Evolutionary conservation across 148 eudicot genomes (phyloP), one percentile per base, ranked within the genome.

Genomic region (Rhododendron williamsianum): DNA sequence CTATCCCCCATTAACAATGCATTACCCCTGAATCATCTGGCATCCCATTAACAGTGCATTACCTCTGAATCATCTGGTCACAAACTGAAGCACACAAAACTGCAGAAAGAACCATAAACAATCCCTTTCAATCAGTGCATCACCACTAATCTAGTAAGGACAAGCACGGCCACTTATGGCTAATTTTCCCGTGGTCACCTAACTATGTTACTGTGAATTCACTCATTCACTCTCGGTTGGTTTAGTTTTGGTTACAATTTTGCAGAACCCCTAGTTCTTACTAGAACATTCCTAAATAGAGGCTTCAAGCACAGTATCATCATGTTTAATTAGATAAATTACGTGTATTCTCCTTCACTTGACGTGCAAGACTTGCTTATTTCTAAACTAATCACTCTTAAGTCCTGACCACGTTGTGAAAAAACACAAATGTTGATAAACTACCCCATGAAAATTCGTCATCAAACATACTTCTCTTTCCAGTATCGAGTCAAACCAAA

Each of bases 401-500:
- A 71, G 76, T 71, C 76, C 76, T 30, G 19, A 71, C 16, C 76
- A 33, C 19, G 6, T 71, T 71, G 36, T 12, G 8, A 30, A 30
- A 33, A 69, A 71, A 71, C 18, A 13, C 18, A 30, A 4, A 30
- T 30, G 36, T 71, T 12, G 76, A 71, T 71, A 13, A 71, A 12
- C 76, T 71, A 71, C 76, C 76, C 38, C 38, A 30, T 13, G 18
- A 71, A 71, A 71, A 2, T 69, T 27, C 16, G 35, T 69, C 74
- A 25, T 27, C 6, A 25, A 30, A 30, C 33, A 9, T 2, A 65
- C 76, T 71, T 33, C 19, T 33, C 19, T 67, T 11, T 5, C 43
- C 65, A 49, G 33, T 49, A 35, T 51, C 12, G 51, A 69, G 81
- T 84, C 86, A 74, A 54, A 87, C 89, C 86, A 81, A 87, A 80